phyloP scores from a whole-genome alignment of 768 basidiomycete genomes.

The Rhodosporidiobolus sp. region DNA sequence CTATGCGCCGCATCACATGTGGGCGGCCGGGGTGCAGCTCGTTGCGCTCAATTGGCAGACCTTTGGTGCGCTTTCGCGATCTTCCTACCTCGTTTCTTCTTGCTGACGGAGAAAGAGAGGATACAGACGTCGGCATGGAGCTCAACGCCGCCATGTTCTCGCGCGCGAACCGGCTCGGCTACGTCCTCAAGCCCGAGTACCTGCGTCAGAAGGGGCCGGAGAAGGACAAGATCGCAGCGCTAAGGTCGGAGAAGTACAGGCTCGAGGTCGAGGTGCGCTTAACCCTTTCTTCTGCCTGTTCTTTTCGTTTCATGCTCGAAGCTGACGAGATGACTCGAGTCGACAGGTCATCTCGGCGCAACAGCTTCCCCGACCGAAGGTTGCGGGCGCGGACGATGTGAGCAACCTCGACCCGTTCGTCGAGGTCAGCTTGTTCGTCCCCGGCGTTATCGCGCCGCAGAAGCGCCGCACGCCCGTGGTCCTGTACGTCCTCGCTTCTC shows the following conservation, averaged over 20 bases:
- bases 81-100: background rate
- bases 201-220: slow-evolving; percentile 55
- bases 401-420: slow-evolving; percentile 62
- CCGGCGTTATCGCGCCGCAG: slow-evolving; percentile 16
- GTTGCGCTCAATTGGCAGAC: slow-evolving; percentile 99
- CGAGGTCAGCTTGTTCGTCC: slow-evolving; percentile 66
- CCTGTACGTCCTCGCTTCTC: slow-evolving; percentile 9
- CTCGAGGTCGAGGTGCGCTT: slow-evolving; percentile 64
- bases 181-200: slow-evolving; percentile 80
- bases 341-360: slow-evolving; percentile 76
- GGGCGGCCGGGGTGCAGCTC: slow-evolving; percentile 82
- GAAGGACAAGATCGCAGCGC: slow-evolving; percentile 60
- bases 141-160: slow-evolving; percentile 97
- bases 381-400: slow-evolving; percentile 49
- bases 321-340: background rate
- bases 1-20: slow-evolving; percentile 81
- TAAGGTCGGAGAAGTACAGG: slow-evolving; percentile 58
- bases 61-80: slow-evolving; percentile 60
- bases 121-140: slow-evolving; percentile 75
- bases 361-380: slow-evolving; percentile 62
- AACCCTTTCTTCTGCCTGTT: background rate
- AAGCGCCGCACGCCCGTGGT: slow-evolving; percentile 34
- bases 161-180: slow-evolving; percentile 80
- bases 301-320: background rate
- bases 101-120: background rate